phyloP scores from a whole-genome alignment of 2,329 filamentous ascomycete species.

The Annulohypoxylon truncatum region DNA sequence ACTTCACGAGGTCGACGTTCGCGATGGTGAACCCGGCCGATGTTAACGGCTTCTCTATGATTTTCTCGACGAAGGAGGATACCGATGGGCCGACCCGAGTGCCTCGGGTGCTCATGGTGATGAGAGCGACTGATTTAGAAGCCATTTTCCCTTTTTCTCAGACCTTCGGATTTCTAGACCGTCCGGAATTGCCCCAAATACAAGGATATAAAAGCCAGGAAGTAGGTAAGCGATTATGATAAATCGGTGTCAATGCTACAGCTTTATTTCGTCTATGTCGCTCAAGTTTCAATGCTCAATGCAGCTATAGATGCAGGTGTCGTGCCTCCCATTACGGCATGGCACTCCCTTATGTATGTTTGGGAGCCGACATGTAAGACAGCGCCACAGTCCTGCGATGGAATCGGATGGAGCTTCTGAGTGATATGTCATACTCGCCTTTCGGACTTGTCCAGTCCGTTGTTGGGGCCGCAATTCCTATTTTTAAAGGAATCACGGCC shows the following conservation, averaged over 20 bases:
- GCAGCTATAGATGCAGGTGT: neutral
- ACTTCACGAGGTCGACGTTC: slow-evolving; percentile 53
- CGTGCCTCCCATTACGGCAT: neutral
- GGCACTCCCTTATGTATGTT: neutral
- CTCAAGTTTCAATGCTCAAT: neutral
- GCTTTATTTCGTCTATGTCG: neutral
- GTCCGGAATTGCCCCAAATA: neutral
- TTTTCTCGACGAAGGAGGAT: slow-evolving; percentile 49
- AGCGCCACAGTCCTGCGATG: neutral
- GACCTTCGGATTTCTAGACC: neutral
- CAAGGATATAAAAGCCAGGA: neutral
- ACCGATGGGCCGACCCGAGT: slow-evolving; percentile 52
- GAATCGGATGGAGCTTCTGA: neutral
- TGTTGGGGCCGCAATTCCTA: neutral
- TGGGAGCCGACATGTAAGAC: neutral
- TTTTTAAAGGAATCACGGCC: neutral
- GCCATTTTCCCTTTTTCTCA: slow-evolving; percentile 37
- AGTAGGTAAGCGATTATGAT: neutral
- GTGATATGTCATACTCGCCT: slow-evolving; percentile 6
- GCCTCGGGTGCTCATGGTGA: slow-evolving; percentile 53
- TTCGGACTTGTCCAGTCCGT: slow-evolving; percentile 3
- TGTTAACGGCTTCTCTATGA: slow-evolving; percentile 43
- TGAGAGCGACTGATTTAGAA: slow-evolving; percentile 51
- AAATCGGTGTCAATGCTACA: neutral
- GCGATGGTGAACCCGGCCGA: slow-evolving; percentile 41